These are phyloP conservation scores for Plasmodium adleri DNA, from an alignment of 169 alveolate genomes.

Conservation along the genomic window DNA sequence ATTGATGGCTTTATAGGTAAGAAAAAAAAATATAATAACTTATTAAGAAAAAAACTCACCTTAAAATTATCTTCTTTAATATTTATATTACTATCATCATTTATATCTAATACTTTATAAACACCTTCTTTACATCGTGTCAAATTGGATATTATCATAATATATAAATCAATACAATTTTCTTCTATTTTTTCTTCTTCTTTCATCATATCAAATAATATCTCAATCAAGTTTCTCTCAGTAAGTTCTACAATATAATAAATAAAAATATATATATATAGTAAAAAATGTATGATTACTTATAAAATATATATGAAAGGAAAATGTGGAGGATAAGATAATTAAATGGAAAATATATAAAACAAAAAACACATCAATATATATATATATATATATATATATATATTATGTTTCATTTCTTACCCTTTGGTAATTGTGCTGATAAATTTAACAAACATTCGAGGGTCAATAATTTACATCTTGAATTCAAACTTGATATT, in stretches of 20 bases:
- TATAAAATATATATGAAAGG: background rate
- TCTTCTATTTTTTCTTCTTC: constrained; percentile 47
- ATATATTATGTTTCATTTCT: background rate
- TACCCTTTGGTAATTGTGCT: constrained; percentile 62
- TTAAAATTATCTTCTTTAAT: background rate
- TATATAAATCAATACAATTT: constrained; percentile 29
- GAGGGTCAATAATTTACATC: constrained; percentile 22
- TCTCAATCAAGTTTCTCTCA: constrained; percentile 21
- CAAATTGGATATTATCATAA: constrained; percentile 38
- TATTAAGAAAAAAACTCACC: constrained; percentile 37
- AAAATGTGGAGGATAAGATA: too few species aligned
- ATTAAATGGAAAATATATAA: background rate
- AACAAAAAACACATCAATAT: background rate
- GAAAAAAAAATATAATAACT: constrained; percentile 31
- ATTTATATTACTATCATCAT: background rate
- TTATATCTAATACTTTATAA: constrained; percentile 31
- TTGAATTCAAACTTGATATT: constrained; percentile 14
- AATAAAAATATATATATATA: background rate
- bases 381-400: background rate
- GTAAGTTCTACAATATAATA: constrained; percentile 7
- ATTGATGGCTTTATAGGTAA: constrained; percentile 19
- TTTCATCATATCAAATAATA: constrained; percentile 35
- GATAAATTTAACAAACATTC: constrained; percentile 49
- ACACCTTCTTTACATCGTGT: constrained; percentile 47
- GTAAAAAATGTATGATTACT: background rate